phyloP scores from a whole-genome alignment of 495 filamentous ascomycete species.

The Lasiosphaeriaceae sp. region DNA sequence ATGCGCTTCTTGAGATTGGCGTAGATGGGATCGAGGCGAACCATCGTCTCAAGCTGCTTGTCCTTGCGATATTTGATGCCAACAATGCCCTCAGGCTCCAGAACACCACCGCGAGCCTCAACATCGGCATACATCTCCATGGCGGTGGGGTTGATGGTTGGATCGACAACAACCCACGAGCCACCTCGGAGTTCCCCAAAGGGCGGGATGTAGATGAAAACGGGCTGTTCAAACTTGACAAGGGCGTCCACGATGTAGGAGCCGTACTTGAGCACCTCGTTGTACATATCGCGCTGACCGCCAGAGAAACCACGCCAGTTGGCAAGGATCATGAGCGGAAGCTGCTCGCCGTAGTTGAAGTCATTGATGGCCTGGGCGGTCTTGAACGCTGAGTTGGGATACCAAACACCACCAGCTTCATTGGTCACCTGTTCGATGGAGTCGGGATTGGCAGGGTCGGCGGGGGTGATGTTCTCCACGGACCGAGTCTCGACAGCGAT shows the following conservation, averaged over 20 bases:
- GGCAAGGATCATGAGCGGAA: conserved; percentile 97
- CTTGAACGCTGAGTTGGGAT: conserved; percentile 99
- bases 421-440: conserved; percentile 90
- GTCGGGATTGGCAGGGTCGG: conserved; percentile 97
- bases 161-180: conserved; percentile 98
- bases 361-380: conserved; percentile 97
- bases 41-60: conserved; percentile 97
- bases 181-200: conserved; percentile 96
- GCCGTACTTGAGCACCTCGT: conserved; percentile 98
- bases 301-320: conserved; percentile 99
- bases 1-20: conserved; percentile 74
- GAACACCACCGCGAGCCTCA: conserved; percentile 90
- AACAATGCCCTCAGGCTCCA: conserved; percentile 97
- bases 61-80: conserved; percentile 98
- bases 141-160: conserved; percentile 89
- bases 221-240: conserved; percentile 96
- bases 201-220: conserved; percentile 98
- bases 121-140: conserved; percentile 99
- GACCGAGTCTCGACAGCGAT: conserved; percentile 95
- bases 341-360: conserved; percentile 98
- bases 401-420: conserved; percentile 98
- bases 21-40: conserved; percentile 82
- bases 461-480: conserved; percentile 93
- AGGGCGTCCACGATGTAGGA: conserved; percentile 98
- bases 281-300: conserved; percentile 99